Conservation (phyloP, 345 rosid genomes). For the Clausena lansium region DNA sequence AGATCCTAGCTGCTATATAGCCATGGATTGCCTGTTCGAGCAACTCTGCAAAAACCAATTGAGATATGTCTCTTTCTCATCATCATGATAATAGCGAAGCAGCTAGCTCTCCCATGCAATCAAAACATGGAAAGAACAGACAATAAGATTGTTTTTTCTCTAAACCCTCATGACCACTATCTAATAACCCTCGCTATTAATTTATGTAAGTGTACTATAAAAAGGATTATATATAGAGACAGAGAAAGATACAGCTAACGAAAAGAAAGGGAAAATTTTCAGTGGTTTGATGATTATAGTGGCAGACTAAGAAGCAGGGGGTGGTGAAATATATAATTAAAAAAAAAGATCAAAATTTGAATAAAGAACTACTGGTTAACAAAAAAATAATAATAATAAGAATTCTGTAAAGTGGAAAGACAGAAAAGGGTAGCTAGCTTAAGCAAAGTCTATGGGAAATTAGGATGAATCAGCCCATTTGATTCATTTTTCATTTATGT, state of each 20-base stretch:
- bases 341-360: slow-evolving; percentile 3
- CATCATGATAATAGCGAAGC: not conserved
- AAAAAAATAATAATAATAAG: slow-evolving; percentile 12
- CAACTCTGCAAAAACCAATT: slow-evolving; percentile 34
- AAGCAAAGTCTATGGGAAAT: slow-evolving; percentile 23
- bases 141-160: slow-evolving; percentile 24
- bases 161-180: slow-evolving; percentile 23
- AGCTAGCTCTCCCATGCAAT: slow-evolving; percentile 30
- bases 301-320: slow-evolving; percentile 42
- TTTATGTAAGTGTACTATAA: slow-evolving; percentile 34
- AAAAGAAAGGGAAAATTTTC: slow-evolving; percentile 17
- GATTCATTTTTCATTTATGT: slow-evolving; percentile 12
- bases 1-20: slow-evolving; percentile 49
- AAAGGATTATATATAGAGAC: slow-evolving; percentile 12
- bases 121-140: slow-evolving; percentile 28
- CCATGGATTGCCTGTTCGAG: slow-evolving; percentile 51
- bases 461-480: slow-evolving; percentile 29
- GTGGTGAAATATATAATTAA: slow-evolving; percentile 18
- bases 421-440: not conserved
- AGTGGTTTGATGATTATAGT: slow-evolving; percentile 58
- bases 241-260: not conserved
- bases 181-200: slow-evolving; percentile 30
- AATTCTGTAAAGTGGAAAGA: slow-evolving; percentile 19
- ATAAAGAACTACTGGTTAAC: slow-evolving; percentile 27
- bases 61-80: slow-evolving; percentile 39